Percentiles rank a stretch among this genome's conserved stretches.
These are phyloP conservation scores for Bremia lactucae DNA, from an alignment of 352 stramenopile species.

Conservation along the genomic window DNA sequence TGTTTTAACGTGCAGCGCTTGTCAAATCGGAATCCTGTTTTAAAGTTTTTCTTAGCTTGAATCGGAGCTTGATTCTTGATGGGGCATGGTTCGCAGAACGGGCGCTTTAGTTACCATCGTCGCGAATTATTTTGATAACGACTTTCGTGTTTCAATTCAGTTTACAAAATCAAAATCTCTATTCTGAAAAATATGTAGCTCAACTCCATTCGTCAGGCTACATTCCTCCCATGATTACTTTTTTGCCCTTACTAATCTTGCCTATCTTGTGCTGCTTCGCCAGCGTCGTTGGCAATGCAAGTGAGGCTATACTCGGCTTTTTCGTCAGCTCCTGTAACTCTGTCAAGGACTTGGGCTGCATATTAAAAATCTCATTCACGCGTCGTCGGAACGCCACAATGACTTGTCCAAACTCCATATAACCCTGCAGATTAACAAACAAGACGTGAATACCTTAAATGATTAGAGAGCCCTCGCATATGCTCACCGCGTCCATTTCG, in stretches of 20 bases:
- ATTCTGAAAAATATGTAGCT: constrained; percentile 9
- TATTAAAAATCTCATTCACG: constrained; percentile 63
- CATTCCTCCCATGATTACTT: constrained; percentile 19
- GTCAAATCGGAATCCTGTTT: constrained; percentile 35
- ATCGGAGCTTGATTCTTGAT: constrained; percentile 33
- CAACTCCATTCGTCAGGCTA: constrained; percentile 21
- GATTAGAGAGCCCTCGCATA: neutral
- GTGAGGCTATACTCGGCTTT: constrained; percentile 54
- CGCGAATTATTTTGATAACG: constrained; percentile 22
- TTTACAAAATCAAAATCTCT: constrained; percentile 31
- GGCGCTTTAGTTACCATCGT: too few relatives aligned
- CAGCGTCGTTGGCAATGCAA: constrained; percentile 30
- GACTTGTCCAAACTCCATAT: constrained; percentile 86
- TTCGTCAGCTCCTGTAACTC: constrained; percentile 53
- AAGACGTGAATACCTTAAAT: too few relatives aligned
- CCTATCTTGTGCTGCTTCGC: constrained; percentile 26
- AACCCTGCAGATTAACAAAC: constrained; percentile 38
- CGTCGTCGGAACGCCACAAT: constrained; percentile 53
- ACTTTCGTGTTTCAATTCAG: constrained; percentile 18
- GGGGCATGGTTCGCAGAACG: constrained; percentile 31
- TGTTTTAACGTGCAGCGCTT: constrained; percentile 21
- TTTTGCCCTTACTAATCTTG: constrained; percentile 29
- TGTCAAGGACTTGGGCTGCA: constrained; percentile 42
- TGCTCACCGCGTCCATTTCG: constrained; percentile 75
- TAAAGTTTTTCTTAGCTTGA: constrained; percentile 24